Conservation (phyloP, 192 early-diverging fungal species). For the Martensiomyces pterosporus region DNA sequence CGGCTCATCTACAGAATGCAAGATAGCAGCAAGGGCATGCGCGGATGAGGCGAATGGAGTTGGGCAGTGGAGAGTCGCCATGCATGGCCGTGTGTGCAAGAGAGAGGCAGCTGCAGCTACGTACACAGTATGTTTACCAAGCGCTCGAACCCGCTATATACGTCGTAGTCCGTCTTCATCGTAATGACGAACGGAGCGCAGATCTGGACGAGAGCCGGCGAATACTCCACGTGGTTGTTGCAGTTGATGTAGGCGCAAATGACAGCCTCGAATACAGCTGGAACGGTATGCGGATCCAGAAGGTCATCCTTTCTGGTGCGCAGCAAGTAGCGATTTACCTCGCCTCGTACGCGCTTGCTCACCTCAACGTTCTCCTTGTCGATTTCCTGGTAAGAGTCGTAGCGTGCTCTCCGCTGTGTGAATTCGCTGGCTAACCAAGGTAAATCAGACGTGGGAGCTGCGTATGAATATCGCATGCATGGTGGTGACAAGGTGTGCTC, state of each 20-base stretch:
- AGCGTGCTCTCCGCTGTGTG: slow-evolving; percentile 54
- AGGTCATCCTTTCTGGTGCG: slow-evolving; percentile 35
- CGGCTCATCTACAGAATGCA: slow-evolving; percentile 58
- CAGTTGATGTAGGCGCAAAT: slow-evolving; percentile 80
- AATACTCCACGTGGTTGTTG: slow-evolving; percentile 73
- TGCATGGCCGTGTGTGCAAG: too few species aligned
- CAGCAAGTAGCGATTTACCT: slow-evolving; percentile 61
- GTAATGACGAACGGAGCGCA: slow-evolving; percentile 81
- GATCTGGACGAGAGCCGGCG: slow-evolving; percentile 66
- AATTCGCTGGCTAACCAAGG: slow-evolving; percentile 56
- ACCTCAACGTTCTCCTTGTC: slow-evolving; percentile 59
- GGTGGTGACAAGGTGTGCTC: too few species aligned
- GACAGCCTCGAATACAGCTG: slow-evolving; percentile 77
- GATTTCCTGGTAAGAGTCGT: slow-evolving; percentile 63
- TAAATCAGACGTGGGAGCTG: background rate
- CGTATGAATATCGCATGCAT: background rate
- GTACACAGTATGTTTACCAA: slow-evolving; percentile 67
- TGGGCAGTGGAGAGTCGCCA: too few species aligned
- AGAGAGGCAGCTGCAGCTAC: slow-evolving; percentile 7
- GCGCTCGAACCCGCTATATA: slow-evolving; percentile 78
- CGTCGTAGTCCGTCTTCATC: slow-evolving; percentile 68
- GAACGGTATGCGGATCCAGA: slow-evolving; percentile 41
- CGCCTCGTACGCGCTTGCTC: slow-evolving; percentile 76
- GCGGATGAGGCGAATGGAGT: background rate
- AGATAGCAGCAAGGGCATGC: background rate